A percentile compares a stretch with the other conserved stretches of the same genome.
phyloP scores from a whole-genome alignment of 2,329 filamentous ascomycete genomes.

The Nemania sp. region DNA sequence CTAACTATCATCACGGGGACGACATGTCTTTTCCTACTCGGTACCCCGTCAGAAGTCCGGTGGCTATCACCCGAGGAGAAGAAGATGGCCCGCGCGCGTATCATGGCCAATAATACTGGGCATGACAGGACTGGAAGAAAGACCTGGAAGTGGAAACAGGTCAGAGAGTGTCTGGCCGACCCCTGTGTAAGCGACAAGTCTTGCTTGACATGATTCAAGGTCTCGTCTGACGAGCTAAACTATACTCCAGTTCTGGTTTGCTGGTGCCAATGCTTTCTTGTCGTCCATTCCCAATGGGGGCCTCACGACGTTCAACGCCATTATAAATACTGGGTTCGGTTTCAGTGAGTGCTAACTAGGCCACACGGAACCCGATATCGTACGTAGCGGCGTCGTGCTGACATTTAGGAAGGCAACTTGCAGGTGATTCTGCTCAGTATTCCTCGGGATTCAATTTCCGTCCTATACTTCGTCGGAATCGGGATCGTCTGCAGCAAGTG shows the following conservation, averaged over 20 bases:
- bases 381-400: neutral
- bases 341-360: slow-evolving; percentile 38
- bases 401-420: neutral
- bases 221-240: neutral
- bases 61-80: slow-evolving; percentile 45
- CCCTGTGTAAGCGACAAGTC: slow-evolving; percentile 35
- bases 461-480: slow-evolving; percentile 44
- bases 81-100: slow-evolving; percentile 44
- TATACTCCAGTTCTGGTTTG: slow-evolving; percentile 44
- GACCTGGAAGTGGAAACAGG: slow-evolving; percentile 46
- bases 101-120: slow-evolving; percentile 44
- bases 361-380: neutral
- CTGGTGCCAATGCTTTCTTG: slow-evolving; percentile 45
- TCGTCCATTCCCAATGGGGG: slow-evolving; percentile 45
- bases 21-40: slow-evolving; percentile 43
- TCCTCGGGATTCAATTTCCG: slow-evolving; percentile 35
- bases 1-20: slow-evolving; percentile 42
- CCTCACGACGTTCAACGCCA: slow-evolving; percentile 42
- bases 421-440: neutral
- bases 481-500: slow-evolving; percentile 41
- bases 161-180: slow-evolving; percentile 42
- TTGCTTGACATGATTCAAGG: neutral
- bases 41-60: slow-evolving; percentile 45
- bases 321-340: slow-evolving; percentile 44
- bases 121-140: slow-evolving; percentile 45